Evolutionary conservation across 306 rosid species (phyloP), one percentile per base, ranked within the genome.

Genomic region (Cicer pinnatifidum): DNA sequence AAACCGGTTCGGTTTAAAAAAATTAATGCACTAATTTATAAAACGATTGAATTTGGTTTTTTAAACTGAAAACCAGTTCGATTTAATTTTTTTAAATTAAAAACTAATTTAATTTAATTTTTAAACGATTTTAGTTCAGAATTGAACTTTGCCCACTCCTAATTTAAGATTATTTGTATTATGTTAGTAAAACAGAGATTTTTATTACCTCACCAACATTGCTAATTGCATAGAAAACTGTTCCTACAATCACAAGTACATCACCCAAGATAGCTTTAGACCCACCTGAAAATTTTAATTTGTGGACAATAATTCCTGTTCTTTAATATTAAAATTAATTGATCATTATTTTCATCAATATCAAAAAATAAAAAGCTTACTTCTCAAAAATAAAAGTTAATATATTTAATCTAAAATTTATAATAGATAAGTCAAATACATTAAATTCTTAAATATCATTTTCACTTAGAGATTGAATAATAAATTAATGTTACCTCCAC

Each of bases 191-290:
- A 12, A 16, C 7, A 2, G 37, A 1, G 50, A 12, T 44, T 51
- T 9, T 8, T 67, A 51, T 4, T 75, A 89, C 94, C 90, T 85
- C 93, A 8, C 90, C 86, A 67, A 91, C 94, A 59, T 87, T 90
- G 81, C 96, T 90, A 69, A 86, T 47, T 52, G 84, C 93, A 50
- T 66, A 90, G 80, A 88, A 89, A 52, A 87, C 6, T 17, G 93
- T 86, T 76, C 87, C 93, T 43, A 70, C 82, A 50, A 90, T 75
- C 46, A 88, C 93, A 23, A 90, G 91, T 20, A 68, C 37, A 75
- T 88, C 96, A 43, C 96, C 96, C 53, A 88, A 79, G 38, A 90
- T 57, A 65, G 88, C 85, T 46, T 72, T 81, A 50, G 90, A 78
- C 20, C 91, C 86, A 54, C 85, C 93, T 90, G 82, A 72, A 61